Percentiles rank a stretch among this genome's conserved stretches.
These are phyloP conservation scores for Cyclotella kingstonii DNA, from an alignment of 108 stramenopile genomes.

Conservation along the genomic window DNA sequence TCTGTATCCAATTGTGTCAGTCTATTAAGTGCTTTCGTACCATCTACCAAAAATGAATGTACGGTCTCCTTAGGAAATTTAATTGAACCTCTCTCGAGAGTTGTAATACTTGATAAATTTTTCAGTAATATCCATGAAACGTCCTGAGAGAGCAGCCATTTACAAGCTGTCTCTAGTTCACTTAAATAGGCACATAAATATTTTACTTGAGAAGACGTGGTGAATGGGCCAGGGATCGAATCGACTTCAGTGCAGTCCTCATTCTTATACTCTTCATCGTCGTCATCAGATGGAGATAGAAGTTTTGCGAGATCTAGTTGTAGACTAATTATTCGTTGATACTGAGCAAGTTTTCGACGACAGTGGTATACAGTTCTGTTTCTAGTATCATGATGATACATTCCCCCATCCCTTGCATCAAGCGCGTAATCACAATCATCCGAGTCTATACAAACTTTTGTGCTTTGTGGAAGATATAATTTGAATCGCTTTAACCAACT, in stretches of 20 bases:
- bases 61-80: slow-evolving; percentile 24
- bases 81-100: not conserved
- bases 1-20: slow-evolving; percentile 14
- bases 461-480: slow-evolving; percentile 45
- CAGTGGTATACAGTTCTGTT: not conserved
- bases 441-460: slow-evolving; percentile 49
- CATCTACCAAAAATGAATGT: slow-evolving; percentile 28
- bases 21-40: slow-evolving; percentile 20
- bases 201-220: slow-evolving; percentile 21
- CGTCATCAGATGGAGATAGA: slow-evolving; percentile 45
- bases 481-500: slow-evolving; percentile 2
- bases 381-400: not conserved
- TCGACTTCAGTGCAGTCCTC: slow-evolving; percentile 8
- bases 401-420: not conserved
- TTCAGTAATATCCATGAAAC: slow-evolving; percentile 10
- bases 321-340: slow-evolving; percentile 24
- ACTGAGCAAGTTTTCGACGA: slow-evolving; percentile 12
- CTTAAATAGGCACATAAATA: slow-evolving; percentile 24
- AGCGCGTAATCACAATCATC: slow-evolving; percentile 22
- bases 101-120: not conserved
- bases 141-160: slow-evolving; percentile 29
- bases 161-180: slow-evolving; percentile 28
- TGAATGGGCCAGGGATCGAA: slow-evolving; percentile 31
- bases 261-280: slow-evolving; percentile 24
- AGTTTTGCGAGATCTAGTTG: slow-evolving; percentile 61